Evolutionary conservation across 495 filamentous ascomycete genomes (phyloP), one percentile per base, ranked within the genome.

Genomic region (Cryomyces antarcticus): DNA sequence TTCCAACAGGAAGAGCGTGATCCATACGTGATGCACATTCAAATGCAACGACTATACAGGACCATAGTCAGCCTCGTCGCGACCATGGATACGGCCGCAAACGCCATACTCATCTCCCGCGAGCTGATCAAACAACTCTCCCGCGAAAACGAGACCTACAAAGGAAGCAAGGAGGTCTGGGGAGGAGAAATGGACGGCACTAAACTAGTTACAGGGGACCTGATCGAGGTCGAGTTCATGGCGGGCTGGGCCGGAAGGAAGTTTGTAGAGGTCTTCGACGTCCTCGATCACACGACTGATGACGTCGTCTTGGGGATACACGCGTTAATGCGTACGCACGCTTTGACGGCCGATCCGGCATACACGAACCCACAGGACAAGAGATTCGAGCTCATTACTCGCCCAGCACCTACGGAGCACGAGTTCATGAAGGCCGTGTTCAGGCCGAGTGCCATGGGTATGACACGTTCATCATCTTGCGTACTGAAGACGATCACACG

Each of bases 51-150:
- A 35, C 31, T 6, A 6, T 7, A 35, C 31, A n/a, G 31, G 7
- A n/a, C 6, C 7, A 7, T 35, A 6, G 31, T 35, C 31, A 7
- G 31, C 31, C 31, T 35, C 31, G 31, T n/a, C 31, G 45, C 45
- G 27, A 37, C 28, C 11, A 7, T 47, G 41, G 45, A 47, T 28
- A 43, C 45, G 7, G 45, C 41, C 31, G 40, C 45, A 5, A 28
- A 31, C 28, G 33, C 12, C 31, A 47, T 38, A 28, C 13, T 36
- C 34, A 47, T 47, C 7, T 35, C 31, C 7, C 7, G n/a, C 31
- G 31, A 35, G 31, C 31, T 35, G 31, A 7, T 6, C 31, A n/a
- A 35, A n/a, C 6, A n/a, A 6, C 31, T 35, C 6, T 6, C 7
- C 31, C 6, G 6, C 7, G n/a, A 35, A 6, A n/a, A 35, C 31